Conservation (phyloP, 108 stramenopile genomes). For the Epithemia pelagica region DNA sequence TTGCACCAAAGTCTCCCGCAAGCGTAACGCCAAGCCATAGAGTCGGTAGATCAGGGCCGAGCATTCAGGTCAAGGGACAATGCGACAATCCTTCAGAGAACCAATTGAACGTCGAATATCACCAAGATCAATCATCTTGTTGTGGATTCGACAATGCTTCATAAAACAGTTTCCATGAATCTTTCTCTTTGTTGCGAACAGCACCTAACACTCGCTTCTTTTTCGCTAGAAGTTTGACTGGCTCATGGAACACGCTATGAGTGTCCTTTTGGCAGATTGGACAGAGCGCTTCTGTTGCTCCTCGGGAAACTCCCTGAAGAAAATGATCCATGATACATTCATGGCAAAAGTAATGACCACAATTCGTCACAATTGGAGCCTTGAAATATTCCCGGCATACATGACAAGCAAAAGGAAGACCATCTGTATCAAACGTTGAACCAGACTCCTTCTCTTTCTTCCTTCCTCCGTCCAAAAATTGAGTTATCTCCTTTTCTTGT, state of each 20-base stretch:
- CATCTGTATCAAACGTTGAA: constrained; percentile 46
- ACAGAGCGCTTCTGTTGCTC: constrained; percentile 30
- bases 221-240: constrained; percentile 66
- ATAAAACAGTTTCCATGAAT: not conserved
- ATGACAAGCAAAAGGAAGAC: constrained; percentile 94
- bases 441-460: not conserved
- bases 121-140: too few species aligned
- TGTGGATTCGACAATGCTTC: not conserved
- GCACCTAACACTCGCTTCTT: constrained; percentile 56
- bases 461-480: constrained; percentile 39
- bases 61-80: too few species aligned
- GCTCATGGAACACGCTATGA: constrained; percentile 78
- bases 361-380: constrained; percentile 90
- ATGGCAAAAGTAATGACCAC: constrained; percentile 94
- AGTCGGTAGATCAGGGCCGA: too few species aligned
- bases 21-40: too few species aligned
- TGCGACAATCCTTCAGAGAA: too few species aligned
- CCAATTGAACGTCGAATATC: too few species aligned
- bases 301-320: constrained; percentile 7
- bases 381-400: constrained; percentile 83
- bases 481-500: constrained; percentile 56
- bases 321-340: constrained; percentile 66
- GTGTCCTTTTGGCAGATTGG: constrained; percentile 90
- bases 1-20: too few species aligned
- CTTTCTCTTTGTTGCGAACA: not conserved